A percentile compares a stretch with the other conserved stretches of the same genome.
These are phyloP conservation scores for Cetraspora pellucida DNA, from an alignment of 192 early-diverging fungal species.

Conservation along the genomic window DNA sequence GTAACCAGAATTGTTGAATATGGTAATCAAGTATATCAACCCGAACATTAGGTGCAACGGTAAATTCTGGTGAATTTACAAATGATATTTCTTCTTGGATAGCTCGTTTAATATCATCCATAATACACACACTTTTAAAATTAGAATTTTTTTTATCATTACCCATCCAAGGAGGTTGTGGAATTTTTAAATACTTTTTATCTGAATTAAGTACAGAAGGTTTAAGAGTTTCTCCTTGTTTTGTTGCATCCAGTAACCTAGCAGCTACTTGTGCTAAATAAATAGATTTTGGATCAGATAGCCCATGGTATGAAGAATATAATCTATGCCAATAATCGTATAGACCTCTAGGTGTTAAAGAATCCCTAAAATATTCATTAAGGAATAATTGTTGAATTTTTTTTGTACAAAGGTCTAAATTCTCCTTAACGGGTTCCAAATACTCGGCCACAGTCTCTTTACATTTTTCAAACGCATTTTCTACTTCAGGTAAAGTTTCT, in stretches of 20 bases:
- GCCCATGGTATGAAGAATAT: neutral
- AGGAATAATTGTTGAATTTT: neutral
- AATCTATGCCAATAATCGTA: conserved; percentile 16
- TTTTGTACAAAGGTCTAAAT: neutral
- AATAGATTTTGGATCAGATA: conserved; percentile 31
- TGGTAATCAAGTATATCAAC: neutral
- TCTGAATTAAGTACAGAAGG: neutral
- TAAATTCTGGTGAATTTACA: neutral
- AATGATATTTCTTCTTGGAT: neutral
- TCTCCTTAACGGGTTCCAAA: neutral
- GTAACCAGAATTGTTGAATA: neutral
- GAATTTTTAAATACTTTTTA: neutral
- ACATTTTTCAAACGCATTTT: conserved; percentile 30
- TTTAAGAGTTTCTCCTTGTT: conserved; percentile 40
- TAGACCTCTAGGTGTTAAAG: neutral
- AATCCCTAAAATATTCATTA: neutral
- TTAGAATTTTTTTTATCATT: neutral
- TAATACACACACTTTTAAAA: neutral
- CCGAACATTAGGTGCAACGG: neutral
- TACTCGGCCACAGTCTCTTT: neutral
- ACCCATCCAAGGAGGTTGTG: conserved; percentile 35
- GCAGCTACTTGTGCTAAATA: conserved; percentile 43
- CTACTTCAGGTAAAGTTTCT: neutral
- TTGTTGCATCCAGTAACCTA: conserved; percentile 38
- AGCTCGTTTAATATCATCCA: neutral